Percentiles rank a stretch among this genome's conserved stretches.
Evolutionary conservation across 495 filamentous ascomycete species (phyloP).

Genomic region (Neurospora intermedia): DNA sequence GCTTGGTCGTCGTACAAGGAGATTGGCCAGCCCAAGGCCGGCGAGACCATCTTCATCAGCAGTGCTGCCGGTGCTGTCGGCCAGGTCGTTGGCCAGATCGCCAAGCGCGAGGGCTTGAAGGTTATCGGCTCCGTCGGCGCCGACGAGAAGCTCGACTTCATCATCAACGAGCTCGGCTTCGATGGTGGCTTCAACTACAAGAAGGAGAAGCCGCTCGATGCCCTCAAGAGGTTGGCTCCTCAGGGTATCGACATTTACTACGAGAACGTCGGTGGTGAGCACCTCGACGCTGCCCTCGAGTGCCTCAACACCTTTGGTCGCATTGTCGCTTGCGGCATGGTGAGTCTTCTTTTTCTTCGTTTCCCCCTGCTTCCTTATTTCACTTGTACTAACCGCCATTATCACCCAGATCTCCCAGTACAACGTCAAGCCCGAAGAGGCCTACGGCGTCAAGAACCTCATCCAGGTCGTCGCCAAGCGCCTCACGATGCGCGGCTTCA

Average conservation of each 20-base stretch:
- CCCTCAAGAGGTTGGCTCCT: constrained; percentile 63
- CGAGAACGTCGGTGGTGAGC: constrained; percentile 89
- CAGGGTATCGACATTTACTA: constrained; percentile 90
- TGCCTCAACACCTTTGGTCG: constrained; percentile 61
- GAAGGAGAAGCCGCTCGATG: constrained; percentile 53
- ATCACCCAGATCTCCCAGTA: constrained; percentile 58
- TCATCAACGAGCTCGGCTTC: constrained; percentile 54
- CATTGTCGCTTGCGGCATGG: constrained; percentile 48
- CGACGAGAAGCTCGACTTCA: constrained; percentile 59
- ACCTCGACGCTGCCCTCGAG: constrained; percentile 65
- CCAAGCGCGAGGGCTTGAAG: constrained; percentile 75
- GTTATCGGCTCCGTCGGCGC: constrained; percentile 63
- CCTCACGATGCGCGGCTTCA: constrained; percentile 60
- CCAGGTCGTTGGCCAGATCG: constrained; percentile 72
- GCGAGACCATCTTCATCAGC: constrained; percentile 80
- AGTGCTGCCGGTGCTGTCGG: constrained; percentile 79
- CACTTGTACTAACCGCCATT: constrained; percentile 22
- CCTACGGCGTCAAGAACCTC: constrained; percentile 63
- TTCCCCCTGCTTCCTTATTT: constrained; percentile 1
- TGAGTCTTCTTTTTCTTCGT: constrained; percentile 9
- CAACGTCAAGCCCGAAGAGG: constrained; percentile 47
- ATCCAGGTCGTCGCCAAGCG: constrained; percentile 36
- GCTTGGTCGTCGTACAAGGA: constrained; percentile 72
- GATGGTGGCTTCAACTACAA: constrained; percentile 66
- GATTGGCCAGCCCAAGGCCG: constrained; percentile 77